A percentile compares a stretch with the other conserved stretches of the same genome.
Evolutionary conservation across 352 stramenopile species (phyloP).

Genomic region (Phytophthora gonapodyides): DNA sequence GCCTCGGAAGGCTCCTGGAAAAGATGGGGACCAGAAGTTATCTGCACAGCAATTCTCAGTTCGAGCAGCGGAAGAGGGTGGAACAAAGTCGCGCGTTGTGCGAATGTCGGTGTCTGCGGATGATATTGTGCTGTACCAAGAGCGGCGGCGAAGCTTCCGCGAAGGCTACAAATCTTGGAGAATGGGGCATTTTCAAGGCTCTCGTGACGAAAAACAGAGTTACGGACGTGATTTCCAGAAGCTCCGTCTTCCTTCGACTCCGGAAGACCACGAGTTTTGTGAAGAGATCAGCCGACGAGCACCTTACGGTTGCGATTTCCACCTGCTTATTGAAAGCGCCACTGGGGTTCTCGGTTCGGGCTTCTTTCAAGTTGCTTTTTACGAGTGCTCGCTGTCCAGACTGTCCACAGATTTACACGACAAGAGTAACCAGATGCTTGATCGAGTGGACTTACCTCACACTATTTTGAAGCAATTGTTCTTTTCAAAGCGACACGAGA

Average conservation of each 20-base stretch:
- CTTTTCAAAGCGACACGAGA: conserved; percentile 35
- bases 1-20: conserved; percentile 11
- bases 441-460: conserved; percentile 45
- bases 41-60: conserved; percentile 41
- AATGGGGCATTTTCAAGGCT: conserved; percentile 79
- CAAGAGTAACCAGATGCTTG: conserved; percentile 28
- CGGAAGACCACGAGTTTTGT: conserved; percentile 81
- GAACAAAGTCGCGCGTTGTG: conserved; percentile 30
- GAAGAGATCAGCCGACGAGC: conserved; percentile 64
- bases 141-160: conserved; percentile 74
- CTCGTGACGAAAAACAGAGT: conserved; percentile 74
- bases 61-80: conserved; percentile 32
- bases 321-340: conserved; percentile 74
- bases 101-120: conserved; percentile 80
- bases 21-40: conserved; percentile 7
- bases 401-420: conserved; percentile 51
- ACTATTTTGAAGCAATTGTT: conserved; percentile 63
- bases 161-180: conserved; percentile 88
- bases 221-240: conserved; percentile 49
- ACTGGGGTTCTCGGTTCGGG: conserved; percentile 58
- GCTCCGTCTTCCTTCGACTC: conserved; percentile 55
- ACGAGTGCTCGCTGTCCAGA: conserved; percentile 79
- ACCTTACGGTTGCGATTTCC: conserved; percentile 70
- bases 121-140: conserved; percentile 86
- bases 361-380: conserved; percentile 89